Percentiles rank a stretch among this genome's conserved stretches.
These are phyloP conservation scores for Escovopsis sp. DNA, from an alignment of 2,329 filamentous ascomycete genomes.

Conservation along the genomic window DNA sequence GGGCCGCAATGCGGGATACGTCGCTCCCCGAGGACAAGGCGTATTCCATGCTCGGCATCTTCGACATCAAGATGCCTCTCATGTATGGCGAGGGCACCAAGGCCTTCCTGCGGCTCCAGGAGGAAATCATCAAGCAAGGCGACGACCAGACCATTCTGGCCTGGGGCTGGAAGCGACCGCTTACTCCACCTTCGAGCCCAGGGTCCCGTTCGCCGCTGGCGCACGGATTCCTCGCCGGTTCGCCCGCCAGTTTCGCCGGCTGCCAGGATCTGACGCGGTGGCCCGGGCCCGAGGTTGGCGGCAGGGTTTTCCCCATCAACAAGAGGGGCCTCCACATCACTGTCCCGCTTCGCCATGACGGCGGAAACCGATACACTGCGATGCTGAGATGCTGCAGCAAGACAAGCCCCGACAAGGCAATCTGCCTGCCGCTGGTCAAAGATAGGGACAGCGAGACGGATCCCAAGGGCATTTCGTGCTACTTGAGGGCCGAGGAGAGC, in stretches of 20 bases:
- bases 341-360: background rate
- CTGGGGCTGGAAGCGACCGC: background rate
- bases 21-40: slow-evolving; percentile 1
- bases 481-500: background rate
- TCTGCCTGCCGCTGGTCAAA: background rate
- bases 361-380: background rate
- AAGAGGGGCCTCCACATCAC: background rate
- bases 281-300: background rate
- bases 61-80: slow-evolving; percentile 4
- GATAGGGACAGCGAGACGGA: background rate
- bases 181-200: background rate
- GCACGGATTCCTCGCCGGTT: background rate
- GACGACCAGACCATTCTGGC: background rate
- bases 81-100: slow-evolving; percentile 4
- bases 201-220: background rate
- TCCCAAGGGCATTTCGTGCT: background rate
- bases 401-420: background rate
- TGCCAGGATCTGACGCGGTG: background rate
- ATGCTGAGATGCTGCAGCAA: background rate
- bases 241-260: background rate
- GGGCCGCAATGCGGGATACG: background rate
- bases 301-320: background rate
- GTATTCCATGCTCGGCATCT: slow-evolving; percentile 5
- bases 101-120: slow-evolving; percentile 1
- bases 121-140: background rate